A percentile compares a stretch with the other conserved stretches of the same genome.
phyloP scores from a whole-genome alignment of 805 yeast genomes.

The Ogataea henricii region DNA sequence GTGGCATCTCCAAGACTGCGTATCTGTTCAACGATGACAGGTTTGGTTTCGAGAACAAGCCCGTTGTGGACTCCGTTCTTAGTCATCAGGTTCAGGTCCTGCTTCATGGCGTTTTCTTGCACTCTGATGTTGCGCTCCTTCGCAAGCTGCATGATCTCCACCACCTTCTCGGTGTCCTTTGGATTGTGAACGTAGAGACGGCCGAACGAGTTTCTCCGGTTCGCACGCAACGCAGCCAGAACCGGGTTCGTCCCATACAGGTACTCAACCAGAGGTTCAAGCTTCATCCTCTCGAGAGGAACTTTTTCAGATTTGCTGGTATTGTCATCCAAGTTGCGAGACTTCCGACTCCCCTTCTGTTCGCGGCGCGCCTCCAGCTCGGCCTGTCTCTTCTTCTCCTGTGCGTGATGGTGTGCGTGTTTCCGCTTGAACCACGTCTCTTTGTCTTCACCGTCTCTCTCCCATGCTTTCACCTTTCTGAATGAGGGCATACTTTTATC shows the following conservation, averaged over 20 bases:
- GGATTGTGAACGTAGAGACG: conserved; percentile 50
- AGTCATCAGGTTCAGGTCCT: conserved; percentile 60
- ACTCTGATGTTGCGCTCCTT: conserved; percentile 42
- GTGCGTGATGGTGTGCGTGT: conserved; percentile 68
- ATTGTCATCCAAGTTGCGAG: conserved; percentile 14
- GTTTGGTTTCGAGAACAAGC: conserved; percentile 67
- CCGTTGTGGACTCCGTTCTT: conserved; percentile 81
- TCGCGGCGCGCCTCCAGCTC: conserved; percentile 19
- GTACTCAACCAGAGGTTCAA: conserved; percentile 61
- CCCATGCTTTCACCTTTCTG: conserved; percentile 62
- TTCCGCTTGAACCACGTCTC: conserved; percentile 62
- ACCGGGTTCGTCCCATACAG: conserved; percentile 79
- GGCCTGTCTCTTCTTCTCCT: conserved; percentile 35
- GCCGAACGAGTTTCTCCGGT: conserved; percentile 54
- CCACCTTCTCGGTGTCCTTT: conserved; percentile 30
- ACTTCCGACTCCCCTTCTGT: conserved; percentile 12
- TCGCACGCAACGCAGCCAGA: conserved; percentile 61
- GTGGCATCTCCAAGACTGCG: conserved; percentile 23
- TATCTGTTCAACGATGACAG: conserved; percentile 40
- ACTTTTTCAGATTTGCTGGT: conserved; percentile 5
- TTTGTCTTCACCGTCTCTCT: conserved; percentile 57
- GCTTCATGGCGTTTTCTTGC: conserved; percentile 37
- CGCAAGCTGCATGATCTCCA: conserved; percentile 51
- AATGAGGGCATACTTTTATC: conserved; percentile 47
- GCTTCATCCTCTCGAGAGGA: conserved; percentile 19